Conservation (phyloP, 495 filamentous ascomycete species). For the Podospora conica region DNA sequence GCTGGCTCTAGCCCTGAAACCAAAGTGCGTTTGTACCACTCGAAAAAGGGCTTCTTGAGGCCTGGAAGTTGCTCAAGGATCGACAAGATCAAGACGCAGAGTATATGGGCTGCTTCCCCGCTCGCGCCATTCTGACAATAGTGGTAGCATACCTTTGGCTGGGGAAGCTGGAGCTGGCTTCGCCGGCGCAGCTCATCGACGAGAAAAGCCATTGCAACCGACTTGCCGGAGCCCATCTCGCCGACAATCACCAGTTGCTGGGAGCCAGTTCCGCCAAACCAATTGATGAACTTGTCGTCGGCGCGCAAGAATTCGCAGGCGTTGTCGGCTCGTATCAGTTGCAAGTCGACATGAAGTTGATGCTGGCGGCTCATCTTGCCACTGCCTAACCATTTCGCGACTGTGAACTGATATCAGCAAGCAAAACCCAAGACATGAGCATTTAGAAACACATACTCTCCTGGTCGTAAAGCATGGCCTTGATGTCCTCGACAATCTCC, state of each 20-base stretch:
- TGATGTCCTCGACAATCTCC: conserved; percentile 21
- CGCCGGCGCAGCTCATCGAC: conserved; percentile 18
- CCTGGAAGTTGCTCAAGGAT: neutral
- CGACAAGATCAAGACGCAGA: conserved; percentile 1
- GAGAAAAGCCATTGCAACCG: conserved; percentile 22
- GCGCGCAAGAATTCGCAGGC: neutral
- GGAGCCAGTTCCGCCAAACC: conserved; percentile 2
- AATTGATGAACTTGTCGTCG: neutral
- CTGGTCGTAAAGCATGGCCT: conserved; percentile 21
- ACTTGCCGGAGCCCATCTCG: conserved; percentile 26
- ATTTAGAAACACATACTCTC: conserved; percentile 17
- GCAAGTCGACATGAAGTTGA: neutral
- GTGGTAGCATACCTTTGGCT: conserved; percentile 24
- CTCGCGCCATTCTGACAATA: conserved; percentile 24
- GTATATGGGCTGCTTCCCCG: conserved; percentile 12
- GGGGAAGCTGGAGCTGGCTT: conserved; percentile 16
- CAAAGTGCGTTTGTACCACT: neutral
- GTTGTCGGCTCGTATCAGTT: neutral
- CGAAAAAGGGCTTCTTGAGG: neutral
- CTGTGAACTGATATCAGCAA: neutral
- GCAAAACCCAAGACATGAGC: conserved; percentile 12
- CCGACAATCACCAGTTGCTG: conserved; percentile 22
- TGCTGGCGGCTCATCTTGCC: neutral
- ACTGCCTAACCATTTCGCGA: neutral
- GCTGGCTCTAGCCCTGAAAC: neutral